Evolutionary conservation across 768 basidiomycete genomes (phyloP).

Genomic region (Rubroboletus satanas): DNA sequence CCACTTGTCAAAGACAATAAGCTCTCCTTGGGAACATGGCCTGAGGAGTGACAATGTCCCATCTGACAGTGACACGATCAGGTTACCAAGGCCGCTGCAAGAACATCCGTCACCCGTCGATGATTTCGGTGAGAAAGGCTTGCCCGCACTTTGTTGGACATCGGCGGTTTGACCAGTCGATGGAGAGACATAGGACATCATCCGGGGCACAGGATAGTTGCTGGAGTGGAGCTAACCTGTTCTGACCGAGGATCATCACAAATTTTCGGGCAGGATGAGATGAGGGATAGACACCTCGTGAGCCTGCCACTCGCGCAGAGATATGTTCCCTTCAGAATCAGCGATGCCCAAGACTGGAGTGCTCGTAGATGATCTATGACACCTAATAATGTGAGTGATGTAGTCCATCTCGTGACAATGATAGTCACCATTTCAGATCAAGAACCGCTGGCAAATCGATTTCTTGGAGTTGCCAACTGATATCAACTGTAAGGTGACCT

Average conservation of each 20-base stretch:
- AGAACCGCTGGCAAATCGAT: constrained; percentile 76
- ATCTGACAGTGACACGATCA: constrained; percentile 81
- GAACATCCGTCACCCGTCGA: neutral
- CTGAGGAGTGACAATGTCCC: constrained; percentile 65
- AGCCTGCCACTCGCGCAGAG: constrained; percentile 54
- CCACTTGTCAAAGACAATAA: constrained; percentile 60
- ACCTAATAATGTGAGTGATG: constrained; percentile 42
- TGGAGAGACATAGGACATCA: constrained; percentile 75
- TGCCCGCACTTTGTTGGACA: constrained; percentile 41
- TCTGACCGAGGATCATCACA: constrained; percentile 31
- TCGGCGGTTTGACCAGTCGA: constrained; percentile 88
- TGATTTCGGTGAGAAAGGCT: constrained; percentile 1
- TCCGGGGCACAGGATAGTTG: constrained; percentile 47
- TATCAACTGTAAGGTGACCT: neutral
- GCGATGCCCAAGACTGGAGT: constrained; percentile 65
- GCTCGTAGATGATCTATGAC: constrained; percentile 43
- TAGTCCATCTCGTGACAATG: neutral
- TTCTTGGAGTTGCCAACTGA: constrained; percentile 59
- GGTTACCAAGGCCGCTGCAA: constrained; percentile 46
- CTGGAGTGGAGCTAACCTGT: constrained; percentile 36
- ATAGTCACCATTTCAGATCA: constrained; percentile 90
- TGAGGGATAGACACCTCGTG: constrained; percentile 38
- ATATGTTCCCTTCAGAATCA: constrained; percentile 79
- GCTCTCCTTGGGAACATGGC: constrained; percentile 41
- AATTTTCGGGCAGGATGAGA: neutral